Evolutionary conservation across 768 basidiomycete species (phyloP), one percentile per base, ranked within the genome.

Genomic region (Trametes cingulata): DNA sequence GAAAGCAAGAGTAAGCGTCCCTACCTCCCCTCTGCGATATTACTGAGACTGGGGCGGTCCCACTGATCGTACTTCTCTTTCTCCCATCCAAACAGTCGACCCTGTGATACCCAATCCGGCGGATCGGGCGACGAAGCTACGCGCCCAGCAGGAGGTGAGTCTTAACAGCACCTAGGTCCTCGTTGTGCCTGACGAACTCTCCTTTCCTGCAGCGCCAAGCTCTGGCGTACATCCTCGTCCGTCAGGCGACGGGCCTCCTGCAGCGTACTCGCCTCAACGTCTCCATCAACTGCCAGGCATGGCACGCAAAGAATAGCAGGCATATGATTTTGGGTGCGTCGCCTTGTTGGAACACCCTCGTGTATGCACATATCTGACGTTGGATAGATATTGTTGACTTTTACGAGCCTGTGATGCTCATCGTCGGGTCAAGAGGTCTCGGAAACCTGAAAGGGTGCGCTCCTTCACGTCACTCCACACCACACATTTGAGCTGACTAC

Each of bases 231-330:
- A 89, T 95, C 57, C 87, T 98, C 36, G 83, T 88, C 52, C 88
- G 95, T 29, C 95, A 97, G 75, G 93, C 88, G 3, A 95, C 91
- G 0, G 83, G 88, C 13, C 81, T 98, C 15, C 80, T 99, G 37
- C 94, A 97, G 73, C 88, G 97, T 22, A 99, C 97, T 0, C 84
- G 81, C 58, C 77, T 98, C 56, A 86, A 98, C 62, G 91, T 97
- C 27, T 86, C 85, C 0, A 85, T 98, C 39, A 80, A 85, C 3
- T 98, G 96, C 72, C 95, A 98, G 75, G 95, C 95, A 27, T 91
- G 95, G 85, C 95, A 98, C 65, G 93, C 95, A n/a, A 97, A 96
- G 78, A 95, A 95, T 69, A 81, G 89, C 1, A 77, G 93, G 22
- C 93, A 95, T 69, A 95, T 95, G 87, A 76, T 96, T 22, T 77